A percentile compares a stretch with the other conserved stretches of the same genome.
phyloP scores from a whole-genome alignment of 768 basidiomycete species.

The Tricholoma sp. region DNA sequence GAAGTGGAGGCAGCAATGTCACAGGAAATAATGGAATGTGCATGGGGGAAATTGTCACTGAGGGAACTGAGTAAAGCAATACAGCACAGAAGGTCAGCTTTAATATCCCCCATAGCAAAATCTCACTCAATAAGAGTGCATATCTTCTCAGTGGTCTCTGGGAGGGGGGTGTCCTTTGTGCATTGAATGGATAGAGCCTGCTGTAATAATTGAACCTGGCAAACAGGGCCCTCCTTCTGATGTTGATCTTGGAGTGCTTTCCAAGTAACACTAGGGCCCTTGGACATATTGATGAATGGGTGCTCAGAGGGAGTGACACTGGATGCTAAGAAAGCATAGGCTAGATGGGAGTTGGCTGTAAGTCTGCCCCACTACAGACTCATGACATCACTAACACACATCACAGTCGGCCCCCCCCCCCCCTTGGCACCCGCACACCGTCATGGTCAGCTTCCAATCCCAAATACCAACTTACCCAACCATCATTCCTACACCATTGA shows the following conservation, averaged over 20 bases:
- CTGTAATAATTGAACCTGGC: conserved; percentile 13
- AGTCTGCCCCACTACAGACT: no score
- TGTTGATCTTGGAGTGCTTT: conserved; percentile 3
- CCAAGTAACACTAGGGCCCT: conserved; percentile 7
- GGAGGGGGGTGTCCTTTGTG: neutral
- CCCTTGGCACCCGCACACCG: no score
- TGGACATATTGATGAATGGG: no score
- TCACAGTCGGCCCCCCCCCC: no score
- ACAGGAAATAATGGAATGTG: conserved; percentile 5
- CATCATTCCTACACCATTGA: no score
- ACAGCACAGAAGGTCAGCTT: conserved; percentile 10
- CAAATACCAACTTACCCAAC: no score
- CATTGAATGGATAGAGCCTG: conserved; percentile 7
- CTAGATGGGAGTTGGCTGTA: conserved; percentile 8
- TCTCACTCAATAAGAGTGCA: neutral
- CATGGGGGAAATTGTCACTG: conserved; percentile 2
- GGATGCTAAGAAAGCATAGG: conserved; percentile 4
- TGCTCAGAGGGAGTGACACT: no score
- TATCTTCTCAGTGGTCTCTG: conserved; percentile 1
- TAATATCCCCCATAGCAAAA: conserved; percentile 10
- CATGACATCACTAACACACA: no score
- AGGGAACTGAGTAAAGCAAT: conserved; percentile 10
- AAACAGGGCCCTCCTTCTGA: conserved; percentile 14
- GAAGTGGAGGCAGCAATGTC: conserved; percentile 7
- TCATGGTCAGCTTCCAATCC: no score